A percentile compares a stretch with the other conserved stretches of the same genome.
Evolutionary conservation across 176 grass and related monocot species (phyloP).

Genomic region (Eragrostis nindensis): DNA sequence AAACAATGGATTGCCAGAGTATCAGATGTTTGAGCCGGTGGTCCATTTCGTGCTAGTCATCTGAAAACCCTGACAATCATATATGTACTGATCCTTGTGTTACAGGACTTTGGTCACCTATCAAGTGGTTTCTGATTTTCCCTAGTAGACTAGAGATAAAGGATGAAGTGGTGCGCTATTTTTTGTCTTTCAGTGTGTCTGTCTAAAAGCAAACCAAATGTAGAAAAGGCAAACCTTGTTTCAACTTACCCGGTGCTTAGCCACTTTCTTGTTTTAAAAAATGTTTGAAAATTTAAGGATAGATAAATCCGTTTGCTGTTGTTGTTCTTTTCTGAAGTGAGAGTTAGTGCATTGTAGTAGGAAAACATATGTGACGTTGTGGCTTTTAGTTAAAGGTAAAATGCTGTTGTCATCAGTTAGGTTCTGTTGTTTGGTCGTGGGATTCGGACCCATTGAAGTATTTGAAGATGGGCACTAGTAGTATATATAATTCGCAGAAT

Average conservation of each 20-base stretch:
- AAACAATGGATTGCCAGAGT: not conserved
- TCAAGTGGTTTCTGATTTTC: not conserved
- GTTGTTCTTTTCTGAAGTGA: not conserved
- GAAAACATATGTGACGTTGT: not conserved
- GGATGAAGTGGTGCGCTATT: slow-evolving; percentile 8
- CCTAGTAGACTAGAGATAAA: not conserved
- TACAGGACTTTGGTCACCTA: not conserved
- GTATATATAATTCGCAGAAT: not conserved
- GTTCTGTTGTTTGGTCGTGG: not conserved
- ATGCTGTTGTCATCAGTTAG: not conserved
- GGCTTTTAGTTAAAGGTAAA: not conserved
- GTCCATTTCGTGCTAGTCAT: not conserved
- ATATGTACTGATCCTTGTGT: not conserved
- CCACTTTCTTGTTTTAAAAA: not conserved
- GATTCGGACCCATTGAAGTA: not conserved
- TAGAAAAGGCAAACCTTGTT: not conserved
- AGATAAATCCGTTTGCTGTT: not conserved
- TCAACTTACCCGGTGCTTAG: not conserved
- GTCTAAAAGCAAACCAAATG: not conserved
- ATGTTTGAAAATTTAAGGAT: not conserved
- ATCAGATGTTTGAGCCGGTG: not conserved
- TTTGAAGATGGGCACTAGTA: not conserved
- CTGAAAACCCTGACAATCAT: not conserved
- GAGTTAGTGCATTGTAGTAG: not conserved
- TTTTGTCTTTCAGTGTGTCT: not conserved